phyloP scores from a whole-genome alignment of 768 basidiomycete genomes.

The Phaeotremella skinneri region DNA sequence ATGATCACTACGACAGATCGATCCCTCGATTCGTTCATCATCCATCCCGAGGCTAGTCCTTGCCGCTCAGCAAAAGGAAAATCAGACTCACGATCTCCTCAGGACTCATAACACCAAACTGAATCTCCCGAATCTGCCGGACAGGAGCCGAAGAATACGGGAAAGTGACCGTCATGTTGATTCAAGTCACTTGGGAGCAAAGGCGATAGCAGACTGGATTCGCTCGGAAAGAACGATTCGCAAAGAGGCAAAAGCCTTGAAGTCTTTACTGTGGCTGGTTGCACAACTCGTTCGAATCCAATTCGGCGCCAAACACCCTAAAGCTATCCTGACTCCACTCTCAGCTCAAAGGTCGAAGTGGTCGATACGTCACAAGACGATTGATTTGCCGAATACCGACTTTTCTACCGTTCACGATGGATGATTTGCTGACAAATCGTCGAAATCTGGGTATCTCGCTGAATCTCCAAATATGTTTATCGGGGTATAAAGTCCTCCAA shows the following conservation, averaged over 20 bases:
- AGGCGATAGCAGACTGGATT: background rate
- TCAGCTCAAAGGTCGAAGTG: too few species aligned
- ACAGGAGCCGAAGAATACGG: constrained; percentile 87
- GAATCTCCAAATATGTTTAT: background rate
- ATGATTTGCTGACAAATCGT: background rate
- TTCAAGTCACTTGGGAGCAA: background rate
- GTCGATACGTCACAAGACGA: too few species aligned
- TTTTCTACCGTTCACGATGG: too few species aligned
- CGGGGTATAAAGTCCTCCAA: background rate
- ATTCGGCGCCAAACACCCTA: too few species aligned
- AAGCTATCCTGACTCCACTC: too few species aligned
- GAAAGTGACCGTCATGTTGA: constrained; percentile 47
- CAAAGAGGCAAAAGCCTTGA: too few species aligned
- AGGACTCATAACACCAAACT: constrained; percentile 96
- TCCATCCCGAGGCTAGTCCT: background rate
- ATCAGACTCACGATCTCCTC: constrained; percentile 87
- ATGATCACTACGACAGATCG: background rate
- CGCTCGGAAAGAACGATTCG: background rate
- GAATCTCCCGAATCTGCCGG: constrained; percentile 94
- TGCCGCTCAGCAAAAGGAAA: constrained; percentile 1
- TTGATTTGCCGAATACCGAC: too few species aligned
- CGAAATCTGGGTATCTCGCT: background rate
- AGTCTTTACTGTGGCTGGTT: too few species aligned
- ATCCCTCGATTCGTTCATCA: too few species aligned
- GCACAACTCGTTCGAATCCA: too few species aligned